Conservation (phyloP, 2,329 filamentous ascomycete genomes). For the Paecilomyces variotii region DNA sequence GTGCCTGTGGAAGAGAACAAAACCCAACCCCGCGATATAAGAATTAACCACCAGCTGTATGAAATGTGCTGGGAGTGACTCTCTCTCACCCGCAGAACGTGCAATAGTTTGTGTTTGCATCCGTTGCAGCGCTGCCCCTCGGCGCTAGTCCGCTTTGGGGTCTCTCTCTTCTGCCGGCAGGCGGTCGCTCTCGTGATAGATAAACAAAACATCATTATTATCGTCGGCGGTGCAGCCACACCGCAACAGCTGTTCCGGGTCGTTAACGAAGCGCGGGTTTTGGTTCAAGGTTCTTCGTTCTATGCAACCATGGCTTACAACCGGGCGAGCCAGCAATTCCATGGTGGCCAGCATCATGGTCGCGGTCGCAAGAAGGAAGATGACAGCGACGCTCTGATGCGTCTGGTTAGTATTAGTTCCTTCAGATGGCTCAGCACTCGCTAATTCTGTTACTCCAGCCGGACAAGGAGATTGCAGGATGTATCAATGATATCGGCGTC, state of each 20-base stretch:
- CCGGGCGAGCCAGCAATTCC: conserved; percentile 46
- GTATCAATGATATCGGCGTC: conserved; percentile 94
- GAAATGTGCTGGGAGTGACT: neutral
- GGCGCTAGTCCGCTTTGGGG: conserved; percentile 22
- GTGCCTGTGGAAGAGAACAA: conserved; percentile 3
- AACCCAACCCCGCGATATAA: neutral
- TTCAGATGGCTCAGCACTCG: neutral
- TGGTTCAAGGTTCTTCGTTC: conserved; percentile 4
- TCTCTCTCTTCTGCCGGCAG: conserved; percentile 9
- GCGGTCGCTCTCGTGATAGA: conserved; percentile 6
- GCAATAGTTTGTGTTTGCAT: conserved; percentile 23
- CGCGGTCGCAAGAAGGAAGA: conserved; percentile 48
- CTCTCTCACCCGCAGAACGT: neutral
- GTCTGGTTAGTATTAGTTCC: conserved; percentile 37
- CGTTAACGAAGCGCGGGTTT: neutral
- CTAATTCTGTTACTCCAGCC: conserved; percentile 35
- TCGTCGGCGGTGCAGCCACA: neutral
- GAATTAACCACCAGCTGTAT: neutral
- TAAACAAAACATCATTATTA: conserved; percentile 24
- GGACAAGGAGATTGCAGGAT: conserved; percentile 80
- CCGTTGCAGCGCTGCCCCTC: conserved; percentile 29
- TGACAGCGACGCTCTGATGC: conserved; percentile 51
- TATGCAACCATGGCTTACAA: conserved; percentile 41
- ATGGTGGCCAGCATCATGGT: conserved; percentile 40
- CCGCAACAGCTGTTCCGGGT: neutral